Conservation (phyloP, 2,329 filamentous ascomycete species). For the Teratosphaeria pseudoeucalypti region DNA sequence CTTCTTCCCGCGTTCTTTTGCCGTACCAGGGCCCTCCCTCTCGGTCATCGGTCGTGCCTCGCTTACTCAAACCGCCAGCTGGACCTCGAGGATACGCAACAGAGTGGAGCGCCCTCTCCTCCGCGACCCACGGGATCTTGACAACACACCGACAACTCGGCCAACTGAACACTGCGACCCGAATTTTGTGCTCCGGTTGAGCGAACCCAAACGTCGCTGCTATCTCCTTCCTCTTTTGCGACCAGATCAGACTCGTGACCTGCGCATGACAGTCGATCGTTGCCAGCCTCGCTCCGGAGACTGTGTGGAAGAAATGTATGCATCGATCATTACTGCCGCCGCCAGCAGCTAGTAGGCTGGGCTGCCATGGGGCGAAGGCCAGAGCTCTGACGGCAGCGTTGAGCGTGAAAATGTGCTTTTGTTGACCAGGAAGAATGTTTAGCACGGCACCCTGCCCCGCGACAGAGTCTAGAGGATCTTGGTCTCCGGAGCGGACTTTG, state of each 20-base stretch:
- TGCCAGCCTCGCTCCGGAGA: slow-evolving; percentile 71
- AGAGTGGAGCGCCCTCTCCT: slow-evolving; percentile 75
- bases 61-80: slow-evolving; percentile 21
- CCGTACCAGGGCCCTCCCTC: slow-evolving; percentile 40
- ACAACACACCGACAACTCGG: slow-evolving; percentile 79
- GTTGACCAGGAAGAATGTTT: slow-evolving; percentile 31
- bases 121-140: slow-evolving; percentile 71
- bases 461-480: neutral
- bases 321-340: slow-evolving; percentile 90
- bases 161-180: slow-evolving; percentile 91
- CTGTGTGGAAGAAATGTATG: slow-evolving; percentile 90
- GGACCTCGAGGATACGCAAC: slow-evolving; percentile 67
- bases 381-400: slow-evolving; percentile 91
- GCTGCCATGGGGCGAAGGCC: slow-evolving; percentile 91
- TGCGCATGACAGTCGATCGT: slow-evolving; percentile 89
- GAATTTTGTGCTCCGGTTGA: slow-evolving; percentile 76
- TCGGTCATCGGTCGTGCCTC: neutral
- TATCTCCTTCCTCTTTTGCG: slow-evolving; percentile 60
- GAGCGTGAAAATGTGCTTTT: slow-evolving; percentile 64
- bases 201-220: slow-evolving; percentile 89
- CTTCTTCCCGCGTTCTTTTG: slow-evolving; percentile 55
- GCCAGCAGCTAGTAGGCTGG: slow-evolving; percentile 76
- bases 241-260: slow-evolving; percentile 89
- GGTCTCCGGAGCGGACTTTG: slow-evolving; percentile 8
- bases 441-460: slow-evolving; percentile 22